Evolutionary conservation across 2,329 filamentous ascomycete species (phyloP), one percentile per base, ranked within the genome.

Genomic region (Aphanoascus verrucosus): DNA sequence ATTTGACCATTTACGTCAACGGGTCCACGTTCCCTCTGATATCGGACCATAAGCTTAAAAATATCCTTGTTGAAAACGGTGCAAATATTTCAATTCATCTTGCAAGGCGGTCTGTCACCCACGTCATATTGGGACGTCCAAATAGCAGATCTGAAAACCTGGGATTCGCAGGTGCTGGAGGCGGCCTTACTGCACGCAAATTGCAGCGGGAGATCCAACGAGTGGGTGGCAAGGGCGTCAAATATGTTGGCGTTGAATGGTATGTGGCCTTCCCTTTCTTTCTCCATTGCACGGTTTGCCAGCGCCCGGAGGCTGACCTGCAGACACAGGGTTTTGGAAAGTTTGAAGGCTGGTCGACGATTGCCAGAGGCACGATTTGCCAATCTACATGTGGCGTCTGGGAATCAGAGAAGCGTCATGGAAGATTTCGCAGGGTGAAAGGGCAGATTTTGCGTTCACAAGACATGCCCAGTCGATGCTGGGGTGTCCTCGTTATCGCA

Each of bases 41-140:
- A 57, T 94, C 87, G 12, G 90, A 96, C 67, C 86, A 94, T 72
- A 85, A 81, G 65, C 78, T 96, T 54, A 94, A 93, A 73, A 82
- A 83, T 53, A 68, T 94, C 14, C 77, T 96, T 37, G 80, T 78
- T 4, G 76, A 82, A 54, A 81, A 94, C 64, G 91, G 90, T 17
- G 91, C 82, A 0, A 74, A 71, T 41, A 75, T 88, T 60, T 84
- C 86, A 2, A 77, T 88, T 35, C 77, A 82, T 55, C 79, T 94
- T 8, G 84, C 81, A 8, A 79, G 88, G 43, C 78, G 82, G 37
- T 79, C 77, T 49, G 87, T 95, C 59, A 94, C 89, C 34, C 90
- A 96, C 68, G 85, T 96, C 57, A 85, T 96, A 54, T 69, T 95
- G 5, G 87, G 86, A 6, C 77, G 72, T 50, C 79, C 81, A 15